Percentiles rank a stretch among this genome's conserved stretches.
These are phyloP conservation scores for Podaxis rugospora DNA, from an alignment of 768 basidiomycete species.

Conservation along the genomic window DNA sequence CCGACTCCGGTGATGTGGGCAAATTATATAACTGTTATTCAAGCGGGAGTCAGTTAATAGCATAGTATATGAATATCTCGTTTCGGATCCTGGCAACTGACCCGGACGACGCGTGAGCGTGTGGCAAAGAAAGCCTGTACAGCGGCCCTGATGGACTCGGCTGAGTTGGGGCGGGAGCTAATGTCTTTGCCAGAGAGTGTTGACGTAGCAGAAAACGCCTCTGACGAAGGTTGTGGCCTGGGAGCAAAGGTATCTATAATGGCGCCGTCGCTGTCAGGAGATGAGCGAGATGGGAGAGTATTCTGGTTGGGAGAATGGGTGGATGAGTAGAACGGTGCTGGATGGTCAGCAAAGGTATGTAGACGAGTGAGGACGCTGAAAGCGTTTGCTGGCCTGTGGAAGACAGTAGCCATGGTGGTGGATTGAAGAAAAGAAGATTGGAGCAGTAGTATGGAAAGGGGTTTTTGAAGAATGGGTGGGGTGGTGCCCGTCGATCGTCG, in stretches of 20 bases:
- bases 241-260: constrained; percentile 26
- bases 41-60: constrained; percentile 6
- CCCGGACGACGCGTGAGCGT: constrained; percentile 51
- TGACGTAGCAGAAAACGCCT: constrained; percentile 24
- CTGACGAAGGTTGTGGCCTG: constrained; percentile 17
- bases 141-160: constrained; percentile 13
- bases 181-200: constrained; percentile 21
- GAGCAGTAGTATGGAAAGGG: constrained; percentile 10
- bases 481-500: constrained; percentile 8
- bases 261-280: constrained; percentile 2
- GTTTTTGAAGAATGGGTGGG: constrained; percentile 13
- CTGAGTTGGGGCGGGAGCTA: constrained; percentile 15
- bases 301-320: neutral
- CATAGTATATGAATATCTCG: neutral
- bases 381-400: constrained; percentile 6
- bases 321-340: constrained; percentile 1
- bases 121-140: constrained; percentile 42
- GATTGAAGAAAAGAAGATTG: constrained; percentile 15
- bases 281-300: constrained; percentile 8
- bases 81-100: constrained; percentile 28
- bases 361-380: constrained; percentile 17
- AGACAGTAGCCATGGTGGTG: constrained; percentile 9
- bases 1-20: constrained; percentile 30
- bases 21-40: constrained; percentile 33
- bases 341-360: constrained; percentile 15